Evolutionary conservation across 805 yeast genomes (phyloP).

Genomic region (Wickerhamomyces hampshirensis): DNA sequence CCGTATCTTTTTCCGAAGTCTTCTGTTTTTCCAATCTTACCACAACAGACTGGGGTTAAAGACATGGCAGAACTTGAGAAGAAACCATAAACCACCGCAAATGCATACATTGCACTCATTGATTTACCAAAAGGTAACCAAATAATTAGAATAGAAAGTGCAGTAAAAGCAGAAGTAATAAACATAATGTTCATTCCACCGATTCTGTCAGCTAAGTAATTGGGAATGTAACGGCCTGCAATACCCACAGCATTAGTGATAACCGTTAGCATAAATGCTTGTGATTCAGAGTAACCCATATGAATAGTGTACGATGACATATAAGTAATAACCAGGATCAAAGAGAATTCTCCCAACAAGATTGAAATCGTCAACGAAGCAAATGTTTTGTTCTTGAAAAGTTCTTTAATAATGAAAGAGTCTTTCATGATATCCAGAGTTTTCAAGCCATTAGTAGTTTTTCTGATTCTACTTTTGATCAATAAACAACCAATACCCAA

Average conservation of each 20-base stretch:
- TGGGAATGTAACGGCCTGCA: conserved; percentile 39
- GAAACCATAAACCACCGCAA: conserved; percentile 54
- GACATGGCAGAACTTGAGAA: conserved; percentile 55
- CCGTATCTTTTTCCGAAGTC: conserved; percentile 70
- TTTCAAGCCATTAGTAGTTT: conserved; percentile 2
- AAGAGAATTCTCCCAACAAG: conserved; percentile 22
- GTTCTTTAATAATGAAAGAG: conserved; percentile 9
- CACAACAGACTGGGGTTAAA: conserved; percentile 65
- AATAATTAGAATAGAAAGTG: conserved; percentile 43
- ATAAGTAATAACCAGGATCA: conserved; percentile 41
- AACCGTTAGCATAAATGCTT: conserved; percentile 41
- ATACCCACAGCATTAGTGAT: conserved; percentile 37
- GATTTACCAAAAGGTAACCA: conserved; percentile 64
- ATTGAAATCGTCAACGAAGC: conserved; percentile 34
- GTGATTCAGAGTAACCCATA: conserved; percentile 36
- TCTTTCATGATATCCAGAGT: conserved; percentile 5
- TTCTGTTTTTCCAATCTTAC: conserved; percentile 55
- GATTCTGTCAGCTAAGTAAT: conserved; percentile 35
- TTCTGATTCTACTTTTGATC: conserved; percentile 32
- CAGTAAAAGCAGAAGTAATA: conserved; percentile 3
- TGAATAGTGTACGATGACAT: conserved; percentile 45
- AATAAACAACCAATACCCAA: conserved; percentile 29
- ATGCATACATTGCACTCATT: conserved; percentile 41
- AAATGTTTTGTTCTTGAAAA: conserved; percentile 28
- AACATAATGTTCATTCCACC: conserved; percentile 32